phyloP scores from a whole-genome alignment of 306 rosid species.

The barrel medic (Medicago truncatula) region MtrunA17r5.0-ANR NC_053044.1:40657001-40657500 shows the following conservation, averaged over 20 bases:
- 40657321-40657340: conserved; percentile 5
- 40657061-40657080: conserved; percentile 9
- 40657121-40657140: conserved; percentile 59
- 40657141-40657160: conserved; percentile 69
- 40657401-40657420: not conserved
- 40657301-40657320: conserved; percentile 38
- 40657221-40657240: conserved; percentile 80
- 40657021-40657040: conserved; percentile 15
- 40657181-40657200: conserved; percentile 66
- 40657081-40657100: conserved; percentile 50
- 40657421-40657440: not conserved
- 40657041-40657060: conserved; percentile 8
- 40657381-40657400: not conserved
- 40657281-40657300: conserved; percentile 70
- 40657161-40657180: conserved; percentile 68
- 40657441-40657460: not conserved
- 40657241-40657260: conserved; percentile 73
- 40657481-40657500: not conserved
- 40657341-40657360: not conserved
- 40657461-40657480: not conserved
- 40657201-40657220: conserved; percentile 81
- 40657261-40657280: conserved; percentile 52
- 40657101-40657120: conserved; percentile 73
- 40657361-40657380: not conserved
- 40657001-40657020: conserved; percentile 16